Conservation (phyloP, 83 land plant genomes). For the Thuja plicata region DNA sequence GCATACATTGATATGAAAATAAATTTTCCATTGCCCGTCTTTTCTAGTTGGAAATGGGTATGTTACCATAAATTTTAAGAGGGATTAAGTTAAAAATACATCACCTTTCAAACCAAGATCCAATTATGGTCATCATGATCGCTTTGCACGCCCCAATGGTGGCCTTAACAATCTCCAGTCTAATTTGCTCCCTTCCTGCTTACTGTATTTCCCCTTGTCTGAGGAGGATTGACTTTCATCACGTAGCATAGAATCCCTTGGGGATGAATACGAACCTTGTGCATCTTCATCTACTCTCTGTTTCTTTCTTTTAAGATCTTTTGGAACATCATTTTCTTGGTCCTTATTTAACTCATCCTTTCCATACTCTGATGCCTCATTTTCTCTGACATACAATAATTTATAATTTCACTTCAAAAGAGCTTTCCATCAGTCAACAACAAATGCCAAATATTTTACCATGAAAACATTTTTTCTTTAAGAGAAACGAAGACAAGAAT, state of each 20-base stretch:
- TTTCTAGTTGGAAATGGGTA: neutral
- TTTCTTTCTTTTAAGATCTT: slow-evolving; percentile 49
- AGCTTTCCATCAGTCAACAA: neutral
- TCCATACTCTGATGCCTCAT: slow-evolving; percentile 16
- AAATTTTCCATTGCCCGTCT: neutral
- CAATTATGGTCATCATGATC: neutral
- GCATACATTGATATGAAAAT: neutral
- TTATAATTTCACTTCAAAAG: neutral
- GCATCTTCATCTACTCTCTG: slow-evolving; percentile 20
- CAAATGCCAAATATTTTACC: neutral
- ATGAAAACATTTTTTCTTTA: neutral
- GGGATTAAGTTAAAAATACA: neutral
- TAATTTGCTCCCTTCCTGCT: slow-evolving; percentile 18
- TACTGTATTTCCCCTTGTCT: slow-evolving; percentile 15
- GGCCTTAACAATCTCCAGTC: slow-evolving; percentile 31
- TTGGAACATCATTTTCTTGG: neutral
- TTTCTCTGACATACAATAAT: slow-evolving; percentile 27
- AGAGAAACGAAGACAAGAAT: neutral
- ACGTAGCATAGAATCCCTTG: neutral
- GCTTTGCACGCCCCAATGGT: slow-evolving; percentile 10
- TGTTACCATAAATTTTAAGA: neutral
- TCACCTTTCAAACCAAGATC: neutral
- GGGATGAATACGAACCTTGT: slow-evolving; percentile 23
- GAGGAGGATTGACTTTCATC: slow-evolving; percentile 18
- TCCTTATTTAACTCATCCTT: slow-evolving; percentile 6